Evolutionary conservation across 1,284 basidiomycete genomes (phyloP).

Genomic region (Melampsora americana): DNA sequence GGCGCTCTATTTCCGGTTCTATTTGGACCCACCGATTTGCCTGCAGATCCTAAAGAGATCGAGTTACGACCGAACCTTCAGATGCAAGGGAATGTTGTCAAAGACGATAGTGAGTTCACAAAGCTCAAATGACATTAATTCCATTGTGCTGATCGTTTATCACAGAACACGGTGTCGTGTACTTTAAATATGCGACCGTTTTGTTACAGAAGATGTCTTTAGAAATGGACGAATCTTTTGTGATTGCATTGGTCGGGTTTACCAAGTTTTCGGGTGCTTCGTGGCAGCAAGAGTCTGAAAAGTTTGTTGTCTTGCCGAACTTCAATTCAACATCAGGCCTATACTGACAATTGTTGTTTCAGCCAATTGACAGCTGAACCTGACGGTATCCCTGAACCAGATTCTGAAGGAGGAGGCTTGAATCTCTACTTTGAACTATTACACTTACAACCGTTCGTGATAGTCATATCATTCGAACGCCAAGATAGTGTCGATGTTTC

Average conservation of each 20-base stretch:
- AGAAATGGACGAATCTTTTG: constrained; percentile 93
- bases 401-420: constrained; percentile 62
- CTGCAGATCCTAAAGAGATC: constrained; percentile 72
- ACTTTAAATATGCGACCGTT: constrained; percentile 95
- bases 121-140: neutral
- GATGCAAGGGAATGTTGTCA: constrained; percentile 79
- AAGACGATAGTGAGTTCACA: constrained; percentile 72
- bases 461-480: constrained; percentile 94
- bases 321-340: neutral
- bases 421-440: constrained; percentile 94
- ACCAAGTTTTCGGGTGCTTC: constrained; percentile 83
- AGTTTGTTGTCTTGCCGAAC: constrained; percentile 22
- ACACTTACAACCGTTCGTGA: constrained; percentile 90
- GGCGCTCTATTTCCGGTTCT: constrained; percentile 94
- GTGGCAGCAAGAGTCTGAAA: constrained; percentile 67
- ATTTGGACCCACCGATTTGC: constrained; percentile 86
- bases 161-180: constrained; percentile 86
- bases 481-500: constrained; percentile 89
- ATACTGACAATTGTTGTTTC: constrained; percentile 1
- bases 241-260: constrained; percentile 88
- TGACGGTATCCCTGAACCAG: constrained; percentile 75
- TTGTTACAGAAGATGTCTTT: constrained; percentile 91
- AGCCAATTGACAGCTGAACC: constrained; percentile 76
- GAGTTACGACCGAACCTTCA: constrained; percentile 86
- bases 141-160: constrained; percentile 12